Evolutionary conservation across 495 filamentous ascomycete genomes (phyloP), one percentile per base, ranked within the genome.

Genomic region (Tuber microsphaerosporum): DNA sequence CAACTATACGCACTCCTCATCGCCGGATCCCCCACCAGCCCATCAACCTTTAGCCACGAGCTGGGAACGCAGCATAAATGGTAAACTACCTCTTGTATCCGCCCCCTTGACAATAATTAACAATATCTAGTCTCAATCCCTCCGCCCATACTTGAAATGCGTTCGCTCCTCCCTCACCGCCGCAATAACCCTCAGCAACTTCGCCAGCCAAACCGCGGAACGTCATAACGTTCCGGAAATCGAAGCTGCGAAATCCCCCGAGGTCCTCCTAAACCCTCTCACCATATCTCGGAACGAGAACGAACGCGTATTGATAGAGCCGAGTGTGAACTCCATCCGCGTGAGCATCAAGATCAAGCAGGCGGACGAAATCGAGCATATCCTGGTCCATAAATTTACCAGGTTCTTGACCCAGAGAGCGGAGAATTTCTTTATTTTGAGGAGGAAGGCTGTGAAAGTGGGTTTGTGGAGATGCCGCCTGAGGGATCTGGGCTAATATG

Each of bases 311-410:
- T 86, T 94, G 46, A 97, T 97, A 79, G 94, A 99, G 85, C 94
- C 95, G 2, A 93, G 91, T 84, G 90, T 97, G 85, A 99, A 99
- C 87, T 94, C 92, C 80, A 91, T 98, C 70, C 89, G 96, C 74
- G 90, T 99, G 77, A 94, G 92, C 86, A 97, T 99, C 84, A 92
- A 93, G 86, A 97, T 99, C 84, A 98, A 98, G 85, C 95, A 98
- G 85, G 96, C 95, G 72, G 96, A 99, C 86, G 96, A 98, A 85
- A 99, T 97, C 78, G 96, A 99, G 84, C 88, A 94, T 84, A 97
- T 97, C 72, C 86, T 97, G 65, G 95, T 99, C 70, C 96, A 97
- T 86, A 98, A 98, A 85, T 97, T 98, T 82, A 97, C 93, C 34
- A 89, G 96, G 70, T 99, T 98, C 87, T 85, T 98, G 85, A 97